Percentiles rank a stretch among this genome's conserved stretches.
These are phyloP conservation scores for Tillandsia fasciculata DNA, from an alignment of 176 grass and related monocot species.

Conservation along the genomic window DNA sequence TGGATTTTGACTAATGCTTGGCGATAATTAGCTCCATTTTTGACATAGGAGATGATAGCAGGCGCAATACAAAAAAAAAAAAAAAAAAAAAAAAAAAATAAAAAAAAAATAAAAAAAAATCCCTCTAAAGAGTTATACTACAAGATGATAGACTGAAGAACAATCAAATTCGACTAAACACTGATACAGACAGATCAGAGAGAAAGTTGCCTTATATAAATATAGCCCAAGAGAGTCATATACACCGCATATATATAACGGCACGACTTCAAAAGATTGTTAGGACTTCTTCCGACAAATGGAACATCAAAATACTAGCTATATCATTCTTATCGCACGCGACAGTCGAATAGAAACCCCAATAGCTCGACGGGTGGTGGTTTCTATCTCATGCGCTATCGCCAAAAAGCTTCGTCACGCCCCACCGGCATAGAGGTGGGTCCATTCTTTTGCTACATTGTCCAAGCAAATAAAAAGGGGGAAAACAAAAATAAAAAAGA, in stretches of 20 bases:
- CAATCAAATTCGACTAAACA: background rate
- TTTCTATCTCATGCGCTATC: background rate
- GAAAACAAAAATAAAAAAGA: too few species aligned
- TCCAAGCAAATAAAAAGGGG: background rate
- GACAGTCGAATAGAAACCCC: background rate
- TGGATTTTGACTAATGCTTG: too few species aligned
- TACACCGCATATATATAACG: background rate
- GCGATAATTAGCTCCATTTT: too few species aligned
- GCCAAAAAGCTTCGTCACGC: constrained; percentile 22
- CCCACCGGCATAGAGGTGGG: constrained; percentile 69
- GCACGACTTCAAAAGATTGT: background rate
- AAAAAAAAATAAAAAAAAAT: too few species aligned
- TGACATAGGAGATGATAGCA: too few species aligned
- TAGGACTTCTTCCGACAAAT: background rate
- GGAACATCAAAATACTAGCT: background rate
- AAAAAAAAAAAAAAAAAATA: too few species aligned
- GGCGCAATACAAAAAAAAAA: too few species aligned
- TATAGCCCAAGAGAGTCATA: background rate
- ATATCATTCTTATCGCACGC: background rate
- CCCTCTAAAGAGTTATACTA: too few species aligned
- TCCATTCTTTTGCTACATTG: constrained; percentile 87
- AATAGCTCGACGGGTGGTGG: background rate
- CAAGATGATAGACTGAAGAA: background rate
- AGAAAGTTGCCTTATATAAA: background rate
- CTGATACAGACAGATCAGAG: background rate